Evolutionary conservation across 2,329 filamentous ascomycete species (phyloP).

Genomic region (Aspergillus tubingensis): DNA sequence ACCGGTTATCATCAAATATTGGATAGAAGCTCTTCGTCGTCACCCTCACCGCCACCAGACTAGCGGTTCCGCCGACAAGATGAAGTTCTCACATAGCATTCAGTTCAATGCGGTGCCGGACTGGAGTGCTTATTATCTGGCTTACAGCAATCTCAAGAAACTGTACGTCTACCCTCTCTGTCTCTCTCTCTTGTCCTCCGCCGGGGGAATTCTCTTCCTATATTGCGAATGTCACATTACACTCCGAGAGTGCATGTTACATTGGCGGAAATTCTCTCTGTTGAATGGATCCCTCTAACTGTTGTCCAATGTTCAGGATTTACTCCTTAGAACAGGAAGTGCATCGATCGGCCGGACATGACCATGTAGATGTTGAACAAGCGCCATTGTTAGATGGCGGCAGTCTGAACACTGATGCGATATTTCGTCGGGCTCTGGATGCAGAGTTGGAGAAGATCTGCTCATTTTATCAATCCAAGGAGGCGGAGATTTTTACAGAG

Average conservation of each 20-base stretch:
- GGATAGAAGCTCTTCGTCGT: constrained; percentile 37
- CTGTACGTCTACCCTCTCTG: constrained; percentile 60
- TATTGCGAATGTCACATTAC: constrained; percentile 9
- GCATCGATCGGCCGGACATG: constrained; percentile 58
- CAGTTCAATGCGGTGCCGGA: constrained; percentile 99
- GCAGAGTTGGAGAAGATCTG: constrained; percentile 91
- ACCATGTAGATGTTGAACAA: constrained; percentile 72
- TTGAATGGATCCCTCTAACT: constrained; percentile 5
- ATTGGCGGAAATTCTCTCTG: neutral
- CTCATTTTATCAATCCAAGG: constrained; percentile 87
- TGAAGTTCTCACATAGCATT: constrained; percentile 99
- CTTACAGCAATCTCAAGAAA: constrained; percentile 98
- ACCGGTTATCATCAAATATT: constrained; percentile 31
- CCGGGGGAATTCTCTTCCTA: constrained; percentile 1
- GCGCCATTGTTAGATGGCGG: constrained; percentile 72
- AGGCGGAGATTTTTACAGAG: constrained; percentile 81
- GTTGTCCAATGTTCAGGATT: constrained; percentile 63
- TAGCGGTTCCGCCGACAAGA: constrained; percentile 68
- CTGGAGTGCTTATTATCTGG: constrained; percentile 97
- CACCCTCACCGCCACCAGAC: constrained; percentile 21
- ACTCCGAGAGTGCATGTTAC: constrained; percentile 3
- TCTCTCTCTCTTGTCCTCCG: constrained; percentile 1
- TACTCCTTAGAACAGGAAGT: constrained; percentile 89
- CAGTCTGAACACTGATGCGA: constrained; percentile 69
- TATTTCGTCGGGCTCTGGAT: constrained; percentile 80